Evolutionary conservation across 2,329 filamentous ascomycete genomes (phyloP).

Genomic region (Talaromyces sp.): DNA sequence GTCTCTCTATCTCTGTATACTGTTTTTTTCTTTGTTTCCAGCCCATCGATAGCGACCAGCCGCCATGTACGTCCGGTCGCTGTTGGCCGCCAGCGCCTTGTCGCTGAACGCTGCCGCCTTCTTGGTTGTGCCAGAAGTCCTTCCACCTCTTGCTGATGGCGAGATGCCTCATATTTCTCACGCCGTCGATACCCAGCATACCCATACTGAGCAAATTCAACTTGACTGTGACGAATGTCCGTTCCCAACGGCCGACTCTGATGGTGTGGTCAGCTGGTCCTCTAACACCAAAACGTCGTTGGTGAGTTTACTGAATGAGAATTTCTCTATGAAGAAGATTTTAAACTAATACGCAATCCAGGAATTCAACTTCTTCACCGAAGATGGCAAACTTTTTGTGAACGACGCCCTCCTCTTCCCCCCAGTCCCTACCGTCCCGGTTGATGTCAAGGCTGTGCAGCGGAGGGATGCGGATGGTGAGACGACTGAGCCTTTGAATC

Average conservation of each 20-base stretch:
- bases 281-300: slow-evolving; percentile 30
- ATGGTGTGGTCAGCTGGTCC: slow-evolving; percentile 26
- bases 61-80: slow-evolving; percentile 30
- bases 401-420: slow-evolving; percentile 37
- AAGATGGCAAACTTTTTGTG: slow-evolving; percentile 28
- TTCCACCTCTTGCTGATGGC: slow-evolving; percentile 13
- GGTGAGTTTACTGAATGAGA: slow-evolving; percentile 18
- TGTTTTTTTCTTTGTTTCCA: background rate
- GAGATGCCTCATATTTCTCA: slow-evolving; percentile 16
- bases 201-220: slow-evolving; percentile 23
- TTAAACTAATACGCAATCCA: slow-evolving; percentile 11
- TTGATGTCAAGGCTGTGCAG: slow-evolving; percentile 27
- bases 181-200: slow-evolving; percentile 20
- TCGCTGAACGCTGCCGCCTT: slow-evolving; percentile 32
- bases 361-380: slow-evolving; percentile 31
- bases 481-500: slow-evolving; percentile 28
- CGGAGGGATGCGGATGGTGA: slow-evolving; percentile 29
- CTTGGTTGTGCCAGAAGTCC: slow-evolving; percentile 31
- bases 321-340: background rate
- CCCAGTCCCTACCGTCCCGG: slow-evolving; percentile 20
- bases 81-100: slow-evolving; percentile 28
- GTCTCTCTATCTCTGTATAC: background rate
- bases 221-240: slow-evolving; percentile 35
- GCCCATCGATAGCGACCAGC: background rate
- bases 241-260: slow-evolving; percentile 24